phyloP scores from a whole-genome alignment of 768 basidiomycete species.

The Sporobolomyces pararoseus region DNA sequence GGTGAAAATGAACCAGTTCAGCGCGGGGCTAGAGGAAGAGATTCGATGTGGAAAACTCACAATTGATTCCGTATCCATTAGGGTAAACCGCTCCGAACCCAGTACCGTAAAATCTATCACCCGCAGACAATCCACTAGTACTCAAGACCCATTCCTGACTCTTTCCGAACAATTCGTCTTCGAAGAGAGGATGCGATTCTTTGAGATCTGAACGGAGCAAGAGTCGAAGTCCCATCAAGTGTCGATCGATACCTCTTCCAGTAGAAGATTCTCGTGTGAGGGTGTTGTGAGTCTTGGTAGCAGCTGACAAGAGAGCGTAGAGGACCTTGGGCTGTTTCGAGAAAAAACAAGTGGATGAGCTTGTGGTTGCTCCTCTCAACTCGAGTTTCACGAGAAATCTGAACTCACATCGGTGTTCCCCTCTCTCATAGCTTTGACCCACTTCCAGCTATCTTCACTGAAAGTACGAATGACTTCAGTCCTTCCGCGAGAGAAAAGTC shows the following conservation, averaged over 20 bases:
- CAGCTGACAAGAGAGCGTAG: constrained; percentile 60
- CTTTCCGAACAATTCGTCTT: constrained; percentile 68
- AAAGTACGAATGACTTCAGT: constrained; percentile 83
- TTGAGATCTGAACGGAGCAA: constrained; percentile 56
- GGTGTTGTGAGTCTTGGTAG: constrained; percentile 65
- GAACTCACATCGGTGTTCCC: constrained; percentile 44
- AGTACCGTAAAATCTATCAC: constrained; percentile 79
- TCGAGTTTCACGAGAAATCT: not conserved
- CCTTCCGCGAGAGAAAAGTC: constrained; percentile 77
- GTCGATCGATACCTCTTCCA: constrained; percentile 82
- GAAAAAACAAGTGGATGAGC: not conserved
- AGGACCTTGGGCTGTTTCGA: constrained; percentile 49
- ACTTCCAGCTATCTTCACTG: constrained; percentile 67
- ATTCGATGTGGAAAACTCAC: constrained; percentile 54
- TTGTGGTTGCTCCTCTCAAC: not conserved
- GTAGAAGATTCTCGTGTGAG: constrained; percentile 73
- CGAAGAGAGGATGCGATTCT: constrained; percentile 64
- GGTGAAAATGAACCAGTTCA: not conserved
- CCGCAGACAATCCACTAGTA: constrained; percentile 83
- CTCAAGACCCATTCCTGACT: constrained; percentile 83
- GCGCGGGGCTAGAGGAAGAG: not conserved
- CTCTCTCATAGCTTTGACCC: constrained; percentile 71
- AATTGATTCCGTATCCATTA: constrained; percentile 92
- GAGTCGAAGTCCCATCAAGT: constrained; percentile 76
- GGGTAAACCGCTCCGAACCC: constrained; percentile 79